A percentile compares a stretch with the other conserved stretches of the same genome.
These are phyloP conservation scores for Oryza meyeriana DNA, from an alignment of 176 grass and related monocot species.

Conservation along the genomic window DNA sequence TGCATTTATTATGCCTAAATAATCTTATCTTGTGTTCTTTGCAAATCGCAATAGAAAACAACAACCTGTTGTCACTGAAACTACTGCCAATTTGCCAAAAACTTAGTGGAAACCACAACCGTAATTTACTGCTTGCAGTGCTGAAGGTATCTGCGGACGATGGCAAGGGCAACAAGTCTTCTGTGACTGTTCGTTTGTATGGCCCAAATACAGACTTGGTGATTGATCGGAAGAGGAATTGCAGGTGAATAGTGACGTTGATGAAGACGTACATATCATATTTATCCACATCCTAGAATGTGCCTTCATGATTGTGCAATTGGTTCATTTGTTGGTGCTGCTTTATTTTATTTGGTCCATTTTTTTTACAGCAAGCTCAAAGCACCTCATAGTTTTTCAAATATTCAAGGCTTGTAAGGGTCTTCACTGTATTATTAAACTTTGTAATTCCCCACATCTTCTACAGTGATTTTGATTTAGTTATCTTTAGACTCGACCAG, in stretches of 20 bases:
- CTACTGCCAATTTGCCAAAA: not conserved
- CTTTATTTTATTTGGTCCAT: not conserved
- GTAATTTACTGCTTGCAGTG: conserved; percentile 50
- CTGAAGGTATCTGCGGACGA: conserved; percentile 77
- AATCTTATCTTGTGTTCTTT: not conserved
- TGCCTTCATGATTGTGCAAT: conserved; percentile 7
- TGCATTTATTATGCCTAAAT: not conserved
- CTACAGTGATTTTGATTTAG: not conserved
- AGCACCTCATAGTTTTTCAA: not conserved
- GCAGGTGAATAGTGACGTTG: conserved; percentile 38
- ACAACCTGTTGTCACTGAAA: not conserved
- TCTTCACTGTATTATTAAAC: not conserved
- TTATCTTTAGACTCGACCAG: not conserved
- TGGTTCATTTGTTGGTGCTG: not conserved
- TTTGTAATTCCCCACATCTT: not conserved
- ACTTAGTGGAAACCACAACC: not conserved
- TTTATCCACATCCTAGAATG: not conserved
- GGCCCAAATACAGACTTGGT: conserved; percentile 93
- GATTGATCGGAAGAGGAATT: conserved; percentile 94
- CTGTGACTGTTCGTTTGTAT: conserved; percentile 84
- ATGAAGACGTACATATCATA: not conserved
- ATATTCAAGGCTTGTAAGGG: not conserved
- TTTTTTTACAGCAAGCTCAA: not conserved
- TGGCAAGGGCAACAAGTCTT: conserved; percentile 29
- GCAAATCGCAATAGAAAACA: conserved; percentile 3